These are phyloP conservation scores for Cylindrotheca fusiformis DNA, from an alignment of 108 stramenopile species.

Conservation along the genomic window DNA sequence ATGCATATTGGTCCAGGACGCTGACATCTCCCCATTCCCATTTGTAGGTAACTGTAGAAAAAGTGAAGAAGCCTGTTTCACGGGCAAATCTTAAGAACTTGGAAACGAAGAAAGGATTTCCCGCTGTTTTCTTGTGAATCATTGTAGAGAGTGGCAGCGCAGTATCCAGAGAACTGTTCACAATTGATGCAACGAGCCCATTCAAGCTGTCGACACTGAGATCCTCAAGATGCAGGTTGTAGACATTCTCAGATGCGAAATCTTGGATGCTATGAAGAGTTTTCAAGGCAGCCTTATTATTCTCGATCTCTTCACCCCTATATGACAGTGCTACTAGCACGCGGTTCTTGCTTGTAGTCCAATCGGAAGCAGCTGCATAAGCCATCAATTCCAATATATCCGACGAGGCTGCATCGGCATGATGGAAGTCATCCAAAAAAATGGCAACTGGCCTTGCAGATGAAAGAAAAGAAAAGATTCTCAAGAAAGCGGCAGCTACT, in stretches of 20 bases:
- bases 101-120: conserved; percentile 59
- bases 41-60: conserved; percentile 21
- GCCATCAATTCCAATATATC: conserved; percentile 19
- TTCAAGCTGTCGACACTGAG: conserved; percentile 28
- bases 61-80: conserved; percentile 36
- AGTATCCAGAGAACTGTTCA: conserved; percentile 4
- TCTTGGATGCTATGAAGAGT: not conserved
- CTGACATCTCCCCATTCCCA: conserved; percentile 59
- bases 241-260: not conserved
- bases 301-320: conserved; percentile 15
- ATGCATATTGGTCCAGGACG: conserved; percentile 17
- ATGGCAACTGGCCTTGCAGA: conserved; percentile 13
- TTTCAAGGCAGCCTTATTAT: not conserved
- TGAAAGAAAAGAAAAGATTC: conserved; percentile 21
- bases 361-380: conserved; percentile 1
- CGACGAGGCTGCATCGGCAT: conserved; percentile 40
- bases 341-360: conserved; percentile 3
- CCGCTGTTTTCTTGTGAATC: conserved; percentile 55
- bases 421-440: conserved; percentile 56
- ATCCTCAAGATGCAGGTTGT: conserved; percentile 18
- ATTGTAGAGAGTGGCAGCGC: conserved; percentile 27
- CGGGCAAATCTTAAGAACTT: conserved; percentile 44
- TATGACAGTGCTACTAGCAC: conserved; percentile 15
- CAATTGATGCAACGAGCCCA: conserved; percentile 25
- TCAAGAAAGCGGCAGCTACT: conserved; percentile 17